phyloP scores from a whole-genome alignment of 2,329 filamentous ascomycete genomes.

The Penicillium hesseltinei region DNA sequence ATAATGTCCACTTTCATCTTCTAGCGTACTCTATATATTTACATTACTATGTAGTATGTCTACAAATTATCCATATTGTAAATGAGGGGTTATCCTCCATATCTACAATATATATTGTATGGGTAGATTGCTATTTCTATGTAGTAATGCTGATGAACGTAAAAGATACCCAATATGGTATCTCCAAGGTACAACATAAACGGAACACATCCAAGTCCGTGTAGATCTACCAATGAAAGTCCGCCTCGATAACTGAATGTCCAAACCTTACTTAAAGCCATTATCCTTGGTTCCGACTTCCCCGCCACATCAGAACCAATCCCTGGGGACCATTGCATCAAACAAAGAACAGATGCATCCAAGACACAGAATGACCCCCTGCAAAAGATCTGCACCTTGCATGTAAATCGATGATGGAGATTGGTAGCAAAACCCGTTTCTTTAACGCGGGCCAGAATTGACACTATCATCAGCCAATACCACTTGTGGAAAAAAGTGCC shows the following conservation, averaged over 20 bases:
- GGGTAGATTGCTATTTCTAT: background rate
- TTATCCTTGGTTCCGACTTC: background rate
- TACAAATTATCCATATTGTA: background rate
- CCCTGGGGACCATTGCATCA: background rate
- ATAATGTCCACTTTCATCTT: background rate
- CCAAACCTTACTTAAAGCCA: slow-evolving; percentile 7
- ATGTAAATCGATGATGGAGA: slow-evolving; percentile 1
- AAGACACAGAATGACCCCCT: slow-evolving; percentile 6
- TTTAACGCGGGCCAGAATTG: background rate
- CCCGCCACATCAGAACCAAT: background rate
- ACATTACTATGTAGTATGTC: background rate
- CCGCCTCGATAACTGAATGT: background rate
- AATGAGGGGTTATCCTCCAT: no score
- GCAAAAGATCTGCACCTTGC: slow-evolving; percentile 5
- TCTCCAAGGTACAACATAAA: background rate
- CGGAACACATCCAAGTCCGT: background rate
- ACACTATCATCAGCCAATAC: background rate
- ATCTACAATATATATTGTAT: background rate
- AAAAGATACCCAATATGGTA: background rate
- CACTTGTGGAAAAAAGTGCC: background rate
- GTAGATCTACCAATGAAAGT: slow-evolving; percentile 6
- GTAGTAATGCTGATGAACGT: background rate
- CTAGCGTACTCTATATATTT: background rate
- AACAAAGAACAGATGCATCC: slow-evolving; percentile 2
- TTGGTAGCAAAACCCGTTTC: slow-evolving; percentile 3